Evolutionary conservation across 805 yeast species (phyloP), one percentile per base, ranked within the genome.

Genomic region (Lachancea sp.): DNA sequence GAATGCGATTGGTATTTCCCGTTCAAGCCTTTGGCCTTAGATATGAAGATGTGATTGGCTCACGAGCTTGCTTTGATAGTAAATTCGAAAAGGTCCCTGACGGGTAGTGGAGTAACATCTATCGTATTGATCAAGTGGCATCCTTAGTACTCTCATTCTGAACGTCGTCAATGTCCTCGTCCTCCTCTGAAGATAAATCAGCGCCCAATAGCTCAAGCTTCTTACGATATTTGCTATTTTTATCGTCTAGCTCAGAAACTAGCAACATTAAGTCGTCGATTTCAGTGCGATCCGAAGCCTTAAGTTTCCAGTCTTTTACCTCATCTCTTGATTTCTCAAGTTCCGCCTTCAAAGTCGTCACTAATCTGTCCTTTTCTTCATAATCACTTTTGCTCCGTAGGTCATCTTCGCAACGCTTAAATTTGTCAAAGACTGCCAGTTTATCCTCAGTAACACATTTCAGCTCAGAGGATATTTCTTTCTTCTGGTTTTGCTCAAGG

Each of bases 201-300:
- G 71, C 77, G 0, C 85, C 86, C 4, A 78, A 52, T 0, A 56
- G 64, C 42, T 66, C 68, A 28, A 82, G 67, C 43, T 65, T 69
- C 5, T 60, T 52, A 53, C 80, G 80, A 56, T 84, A 80, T 46
- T 68, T 68, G 22, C 69, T 65, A 42, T 77, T 77, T 47, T 73
- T 75, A 36, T 81, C 87, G 44, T 87, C 95, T 50, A 86, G 64
- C 34, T 85, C 95, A 15, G 83, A 75, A 58, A 88, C 77, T 15
- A 88, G 64, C 18, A 86, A 61, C 78, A 87, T 73, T 51, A 87
- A 60, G 46, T 85, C 95, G 51, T 87, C 95, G 32, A 51, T 17
- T 45, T 60, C 58, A 22, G 59, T 38, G 37, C 46, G 44, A 25
- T 51, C 54, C 5, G 47, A 46, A 3, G 40, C 36, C 13, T 46